phyloP scores from a whole-genome alignment of 2,329 filamentous ascomycete genomes.

The Tetracladium maxilliforme region DNA sequence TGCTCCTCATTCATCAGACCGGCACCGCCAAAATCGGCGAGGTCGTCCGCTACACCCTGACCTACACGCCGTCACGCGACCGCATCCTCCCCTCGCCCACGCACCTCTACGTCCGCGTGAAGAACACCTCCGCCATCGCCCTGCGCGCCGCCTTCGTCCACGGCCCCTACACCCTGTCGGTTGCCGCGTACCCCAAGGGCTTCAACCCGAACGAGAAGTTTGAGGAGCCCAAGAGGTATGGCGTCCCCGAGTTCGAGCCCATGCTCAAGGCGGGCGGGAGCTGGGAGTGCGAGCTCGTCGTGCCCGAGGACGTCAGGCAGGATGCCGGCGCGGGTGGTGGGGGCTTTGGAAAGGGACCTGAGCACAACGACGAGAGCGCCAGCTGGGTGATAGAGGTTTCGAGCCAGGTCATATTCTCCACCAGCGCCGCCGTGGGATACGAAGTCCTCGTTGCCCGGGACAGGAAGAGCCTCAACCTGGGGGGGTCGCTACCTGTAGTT shows the following conservation, averaged over 20 bases:
- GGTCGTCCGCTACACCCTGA: conserved; percentile 81
- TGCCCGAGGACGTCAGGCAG: conserved; percentile 66
- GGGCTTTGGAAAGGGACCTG: conserved; percentile 11
- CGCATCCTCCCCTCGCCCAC: conserved; percentile 78
- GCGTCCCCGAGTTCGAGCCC: conserved; percentile 83
- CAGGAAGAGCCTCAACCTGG: conserved; percentile 63
- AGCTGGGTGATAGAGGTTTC: conserved; percentile 86
- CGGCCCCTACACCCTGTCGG: conserved; percentile 83
- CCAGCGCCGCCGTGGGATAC: conserved; percentile 73
- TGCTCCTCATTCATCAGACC: conserved; percentile 84
- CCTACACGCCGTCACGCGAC: conserved; percentile 79
- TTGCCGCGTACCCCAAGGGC: conserved; percentile 68
- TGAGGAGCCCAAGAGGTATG: conserved; percentile 45
- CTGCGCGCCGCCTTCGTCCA: conserved; percentile 91
- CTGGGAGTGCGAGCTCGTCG: conserved; percentile 66
- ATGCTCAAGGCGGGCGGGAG: conserved; percentile 87
- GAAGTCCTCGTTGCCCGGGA: conserved; percentile 80
- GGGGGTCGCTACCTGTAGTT: too few species aligned
- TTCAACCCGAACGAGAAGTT: conserved; percentile 77
- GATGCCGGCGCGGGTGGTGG: conserved; percentile 27
- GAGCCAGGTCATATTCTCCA: conserved; percentile 89
- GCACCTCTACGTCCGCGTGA: conserved; percentile 71
- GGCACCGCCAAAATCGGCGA: conserved; percentile 91
- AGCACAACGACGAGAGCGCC: conserved; percentile 39
- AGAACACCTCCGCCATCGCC: conserved; percentile 81